These are phyloP conservation scores for Backusella macrospora DNA, from an alignment of 192 early-diverging fungal genomes.

Conservation along the genomic window DNA sequence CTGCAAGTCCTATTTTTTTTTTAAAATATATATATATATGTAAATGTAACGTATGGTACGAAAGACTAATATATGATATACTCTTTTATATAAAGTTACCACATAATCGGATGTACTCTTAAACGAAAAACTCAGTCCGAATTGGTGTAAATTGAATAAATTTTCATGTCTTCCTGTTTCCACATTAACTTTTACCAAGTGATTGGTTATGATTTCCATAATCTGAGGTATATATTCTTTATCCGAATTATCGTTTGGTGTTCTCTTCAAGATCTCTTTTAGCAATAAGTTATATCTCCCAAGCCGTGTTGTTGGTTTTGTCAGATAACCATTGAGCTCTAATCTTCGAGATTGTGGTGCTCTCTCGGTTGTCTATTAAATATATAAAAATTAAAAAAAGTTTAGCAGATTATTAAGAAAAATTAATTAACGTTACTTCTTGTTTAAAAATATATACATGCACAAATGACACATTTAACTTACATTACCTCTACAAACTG, in stretches of 20 bases:
- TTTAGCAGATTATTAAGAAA: background rate
- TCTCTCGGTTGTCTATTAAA: slow-evolving; percentile 58
- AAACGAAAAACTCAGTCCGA: slow-evolving; percentile 70
- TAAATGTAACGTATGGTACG: too few relatives aligned
- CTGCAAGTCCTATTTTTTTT: slow-evolving; percentile 64
- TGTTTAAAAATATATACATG: background rate
- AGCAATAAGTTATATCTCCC: slow-evolving; percentile 87
- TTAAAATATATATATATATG: background rate
- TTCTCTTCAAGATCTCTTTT: slow-evolving; percentile 77
- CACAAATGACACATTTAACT: background rate
- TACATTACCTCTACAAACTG: slow-evolving; percentile 77
- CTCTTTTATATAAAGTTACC: slow-evolving; percentile 17
- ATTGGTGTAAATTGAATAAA: slow-evolving; percentile 74
- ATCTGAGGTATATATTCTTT: slow-evolving; percentile 69
- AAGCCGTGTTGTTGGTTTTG: slow-evolving; percentile 84
- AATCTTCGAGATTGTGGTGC: slow-evolving; percentile 79
- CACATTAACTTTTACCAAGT: slow-evolving; percentile 80
- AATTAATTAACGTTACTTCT: background rate
- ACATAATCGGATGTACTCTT: slow-evolving; percentile 39
- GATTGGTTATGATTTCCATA: slow-evolving; percentile 69
- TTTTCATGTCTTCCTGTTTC: slow-evolving; percentile 92
- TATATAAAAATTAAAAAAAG: background rate
- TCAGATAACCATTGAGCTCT: slow-evolving; percentile 85
- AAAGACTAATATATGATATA: background rate
- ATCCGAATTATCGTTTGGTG: slow-evolving; percentile 80